These are phyloP conservation scores for Blastobotrys illinoisensis DNA, from an alignment of 1,139 yeast genomes.

Conservation along the genomic window DNA sequence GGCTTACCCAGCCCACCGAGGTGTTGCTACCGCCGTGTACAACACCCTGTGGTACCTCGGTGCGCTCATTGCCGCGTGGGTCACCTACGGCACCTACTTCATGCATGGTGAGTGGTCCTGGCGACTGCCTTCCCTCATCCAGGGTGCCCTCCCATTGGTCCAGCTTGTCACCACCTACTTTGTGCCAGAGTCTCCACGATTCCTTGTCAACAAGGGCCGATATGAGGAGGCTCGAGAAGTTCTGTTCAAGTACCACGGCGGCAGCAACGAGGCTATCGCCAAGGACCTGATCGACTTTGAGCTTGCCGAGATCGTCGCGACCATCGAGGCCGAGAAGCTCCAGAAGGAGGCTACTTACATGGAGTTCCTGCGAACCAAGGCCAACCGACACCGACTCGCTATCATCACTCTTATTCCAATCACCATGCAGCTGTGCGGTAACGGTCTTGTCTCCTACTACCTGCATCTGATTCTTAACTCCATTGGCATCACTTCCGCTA, in stretches of 20 bases:
- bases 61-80: slow-evolving; percentile 51
- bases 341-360: slow-evolving; percentile 16
- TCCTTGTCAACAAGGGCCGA: slow-evolving; percentile 64
- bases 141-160: slow-evolving; percentile 38
- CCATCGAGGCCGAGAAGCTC: slow-evolving; percentile 17
- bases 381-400: slow-evolving; percentile 38
- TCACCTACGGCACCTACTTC: slow-evolving; percentile 42
- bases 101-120: slow-evolving; percentile 34
- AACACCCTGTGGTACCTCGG: slow-evolving; percentile 52
- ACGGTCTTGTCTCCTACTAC: slow-evolving; percentile 21
- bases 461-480: slow-evolving; percentile 17
- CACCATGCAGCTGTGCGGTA: slow-evolving; percentile 20
- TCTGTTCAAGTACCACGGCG: slow-evolving; percentile 9
- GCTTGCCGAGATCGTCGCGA: slow-evolving; percentile 20
- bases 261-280: slow-evolving; percentile 9
- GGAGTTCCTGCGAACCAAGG: slow-evolving; percentile 36
- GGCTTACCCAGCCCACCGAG: slow-evolving; percentile 42
- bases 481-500: slow-evolving; percentile 19
- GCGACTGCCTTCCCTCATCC: slow-evolving; percentile 42
- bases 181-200: slow-evolving; percentile 66
- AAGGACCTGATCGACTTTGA: slow-evolving; percentile 21
- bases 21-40: slow-evolving; percentile 41
- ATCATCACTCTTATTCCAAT: slow-evolving; percentile 30
- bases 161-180: slow-evolving; percentile 26
- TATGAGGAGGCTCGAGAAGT: slow-evolving; percentile 47